These are phyloP conservation scores for Candida nanaspora DNA, from an alignment of 805 yeast genomes.

Conservation along the genomic window DNA sequence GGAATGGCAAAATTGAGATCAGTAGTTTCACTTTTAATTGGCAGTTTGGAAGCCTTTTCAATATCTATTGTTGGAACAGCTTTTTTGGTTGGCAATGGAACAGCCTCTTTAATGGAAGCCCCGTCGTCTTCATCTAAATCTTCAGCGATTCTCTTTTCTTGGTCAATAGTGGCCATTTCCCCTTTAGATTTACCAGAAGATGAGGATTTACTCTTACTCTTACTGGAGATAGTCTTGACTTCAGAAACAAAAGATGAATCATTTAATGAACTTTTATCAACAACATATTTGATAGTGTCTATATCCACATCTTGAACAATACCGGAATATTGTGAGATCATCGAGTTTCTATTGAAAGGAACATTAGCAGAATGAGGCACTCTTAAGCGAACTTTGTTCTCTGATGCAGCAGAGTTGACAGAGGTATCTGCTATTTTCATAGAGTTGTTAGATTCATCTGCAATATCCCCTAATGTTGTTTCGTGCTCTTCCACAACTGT, in stretches of 20 bases:
- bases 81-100: slow-evolving; percentile 13
- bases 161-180: not conserved
- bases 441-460: not conserved
- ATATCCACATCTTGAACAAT: slow-evolving; percentile 29
- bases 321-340: slow-evolving; percentile 29
- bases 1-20: slow-evolving; percentile 20
- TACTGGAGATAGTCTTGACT: slow-evolving; percentile 1
- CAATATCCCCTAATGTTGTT: no score
- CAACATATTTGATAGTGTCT: slow-evolving; percentile 26
- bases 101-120: slow-evolving; percentile 12
- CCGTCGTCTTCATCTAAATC: slow-evolving; percentile 12
- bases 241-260: slow-evolving; percentile 3
- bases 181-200: not conserved
- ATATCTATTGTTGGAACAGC: not conserved
- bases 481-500: no score
- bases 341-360: slow-evolving; percentile 22
- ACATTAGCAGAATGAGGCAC: slow-evolving; percentile 2
- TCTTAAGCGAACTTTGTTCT: not conserved
- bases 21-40: slow-evolving; percentile 19
- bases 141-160: not conserved
- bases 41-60: slow-evolving; percentile 11
- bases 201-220: not conserved
- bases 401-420: not conserved
- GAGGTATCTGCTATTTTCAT: not conserved
- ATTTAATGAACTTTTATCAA: slow-evolving; percentile 8